These are phyloP conservation scores for Gonium pectorale DNA, from an alignment of 139 green algal species.

Conservation along the genomic window DNA sequence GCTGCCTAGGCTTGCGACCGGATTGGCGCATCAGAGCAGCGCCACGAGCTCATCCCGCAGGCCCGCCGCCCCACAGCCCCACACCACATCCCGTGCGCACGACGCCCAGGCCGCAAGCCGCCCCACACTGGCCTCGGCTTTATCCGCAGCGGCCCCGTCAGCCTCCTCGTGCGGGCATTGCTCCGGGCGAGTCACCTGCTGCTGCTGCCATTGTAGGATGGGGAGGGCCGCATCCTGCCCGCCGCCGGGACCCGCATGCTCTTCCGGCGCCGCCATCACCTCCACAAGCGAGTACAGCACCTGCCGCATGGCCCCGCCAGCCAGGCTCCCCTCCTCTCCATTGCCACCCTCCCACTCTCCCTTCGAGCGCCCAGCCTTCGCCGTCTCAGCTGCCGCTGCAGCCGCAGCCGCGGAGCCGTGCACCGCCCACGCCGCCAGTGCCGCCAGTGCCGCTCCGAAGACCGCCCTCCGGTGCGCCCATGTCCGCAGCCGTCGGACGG, in stretches of 20 bases:
- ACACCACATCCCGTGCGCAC: slow-evolving; percentile 7
- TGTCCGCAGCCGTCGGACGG: neutral
- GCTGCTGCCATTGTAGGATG: neutral
- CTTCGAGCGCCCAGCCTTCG: neutral
- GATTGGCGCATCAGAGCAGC: too few species aligned
- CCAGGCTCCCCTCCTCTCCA: neutral
- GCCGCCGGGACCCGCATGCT: neutral
- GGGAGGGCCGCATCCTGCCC: neutral
- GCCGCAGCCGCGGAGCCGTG: neutral
- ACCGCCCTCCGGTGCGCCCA: neutral
- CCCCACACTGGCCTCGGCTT: too few species aligned
- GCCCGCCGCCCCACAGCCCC: neutral
- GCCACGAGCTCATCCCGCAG: too few species aligned
- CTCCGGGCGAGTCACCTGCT: neutral
- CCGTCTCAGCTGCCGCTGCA: neutral
- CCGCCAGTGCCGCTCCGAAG: slow-evolving; percentile 17
- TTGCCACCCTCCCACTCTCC: neutral
- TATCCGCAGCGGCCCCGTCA: neutral
- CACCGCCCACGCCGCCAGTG: slow-evolving; percentile 3
- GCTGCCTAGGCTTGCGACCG: too few species aligned
- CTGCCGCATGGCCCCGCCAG: neutral
- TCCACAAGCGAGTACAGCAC: neutral
- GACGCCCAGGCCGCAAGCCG: neutral
- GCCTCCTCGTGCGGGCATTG: neutral
- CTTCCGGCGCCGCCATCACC: neutral